A percentile compares a stretch with the other conserved stretches of the same genome.
These are phyloP conservation scores for Prosopis cineraria DNA, from an alignment of 306 rosid species.

Conservation along the genomic window DNA sequence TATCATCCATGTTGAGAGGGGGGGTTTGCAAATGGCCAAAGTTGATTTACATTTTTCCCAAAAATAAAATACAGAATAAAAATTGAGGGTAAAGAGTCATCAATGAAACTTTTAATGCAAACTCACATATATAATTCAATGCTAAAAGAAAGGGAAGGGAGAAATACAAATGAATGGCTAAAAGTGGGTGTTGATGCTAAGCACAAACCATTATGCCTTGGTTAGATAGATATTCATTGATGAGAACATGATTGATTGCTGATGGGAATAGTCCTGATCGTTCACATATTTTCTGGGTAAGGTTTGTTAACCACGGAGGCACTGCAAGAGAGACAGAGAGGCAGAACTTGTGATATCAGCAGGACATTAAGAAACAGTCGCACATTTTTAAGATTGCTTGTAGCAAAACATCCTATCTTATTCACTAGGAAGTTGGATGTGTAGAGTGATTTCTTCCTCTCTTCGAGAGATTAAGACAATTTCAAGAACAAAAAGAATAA, in stretches of 20 bases:
- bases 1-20: no score
- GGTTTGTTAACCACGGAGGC: slow-evolving; percentile 80
- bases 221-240: slow-evolving; percentile 82
- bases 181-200: slow-evolving; percentile 28
- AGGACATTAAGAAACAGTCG: neutral
- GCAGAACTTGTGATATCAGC: slow-evolving; percentile 18
- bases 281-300: slow-evolving; percentile 63
- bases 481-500: neutral
- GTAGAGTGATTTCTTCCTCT: neutral
- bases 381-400: neutral
- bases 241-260: slow-evolving; percentile 86
- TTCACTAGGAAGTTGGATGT: slow-evolving; percentile 4
- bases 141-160: neutral
- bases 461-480: neutral
- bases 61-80: neutral
- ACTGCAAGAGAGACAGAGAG: slow-evolving; percentile 45
- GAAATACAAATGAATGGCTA: slow-evolving; percentile 21
- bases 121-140: slow-evolving; percentile 4
- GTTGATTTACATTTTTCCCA: no score
- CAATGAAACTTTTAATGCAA: slow-evolving; percentile 11
- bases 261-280: slow-evolving; percentile 67
- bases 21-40: no score
- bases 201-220: slow-evolving; percentile 90
- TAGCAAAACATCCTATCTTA: neutral
- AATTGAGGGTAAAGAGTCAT: slow-evolving; percentile 4